phyloP scores from a whole-genome alignment of 805 yeast species.

The Yamadazyma sp. region DNA sequence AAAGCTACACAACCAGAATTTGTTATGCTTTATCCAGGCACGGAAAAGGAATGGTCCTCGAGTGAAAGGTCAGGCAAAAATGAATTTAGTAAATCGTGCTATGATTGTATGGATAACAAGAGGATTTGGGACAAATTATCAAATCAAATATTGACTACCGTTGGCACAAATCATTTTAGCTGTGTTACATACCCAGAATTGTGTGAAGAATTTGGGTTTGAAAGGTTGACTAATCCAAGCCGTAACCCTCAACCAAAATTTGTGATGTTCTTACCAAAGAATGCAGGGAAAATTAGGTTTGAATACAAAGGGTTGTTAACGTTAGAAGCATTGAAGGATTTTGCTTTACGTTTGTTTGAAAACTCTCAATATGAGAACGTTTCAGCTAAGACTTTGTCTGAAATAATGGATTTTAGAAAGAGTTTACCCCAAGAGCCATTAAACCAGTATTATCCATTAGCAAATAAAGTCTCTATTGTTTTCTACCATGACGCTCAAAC shows the following conservation, averaged over 20 bases:
- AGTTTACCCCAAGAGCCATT: conserved; percentile 30
- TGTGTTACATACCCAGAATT: conserved; percentile 50
- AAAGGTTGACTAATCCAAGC: conserved; percentile 21
- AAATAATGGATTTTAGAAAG: conserved; percentile 26
- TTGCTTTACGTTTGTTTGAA: conserved; percentile 46
- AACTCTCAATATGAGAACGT: conserved; percentile 41
- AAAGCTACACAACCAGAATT: conserved; percentile 47
- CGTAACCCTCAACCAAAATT: conserved; percentile 34
- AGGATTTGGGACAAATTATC: conserved; percentile 58
- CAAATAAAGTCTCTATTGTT: conserved; percentile 48
- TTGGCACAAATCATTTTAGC: conserved; percentile 55
- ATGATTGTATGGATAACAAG: conserved; percentile 49
- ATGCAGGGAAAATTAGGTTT: conserved; percentile 45
- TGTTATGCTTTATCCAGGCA: conserved; percentile 65
- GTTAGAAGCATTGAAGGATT: conserved; percentile 31
- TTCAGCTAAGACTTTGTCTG: conserved; percentile 26
- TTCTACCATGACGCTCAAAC: conserved; percentile 51
- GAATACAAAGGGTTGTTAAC: conserved; percentile 40
- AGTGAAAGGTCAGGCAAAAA: conserved; percentile 28
- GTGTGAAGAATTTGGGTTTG: conserved; percentile 52
- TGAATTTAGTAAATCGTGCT: conserved; percentile 40
- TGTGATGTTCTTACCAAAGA: conserved; percentile 52
- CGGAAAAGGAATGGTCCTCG: conserved; percentile 36
- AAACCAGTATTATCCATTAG: conserved; percentile 34
- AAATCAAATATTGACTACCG: conserved; percentile 38